Evolutionary conservation across 768 basidiomycete species (phyloP).

Genomic region (Leucocoprinus birnbaumii): DNA sequence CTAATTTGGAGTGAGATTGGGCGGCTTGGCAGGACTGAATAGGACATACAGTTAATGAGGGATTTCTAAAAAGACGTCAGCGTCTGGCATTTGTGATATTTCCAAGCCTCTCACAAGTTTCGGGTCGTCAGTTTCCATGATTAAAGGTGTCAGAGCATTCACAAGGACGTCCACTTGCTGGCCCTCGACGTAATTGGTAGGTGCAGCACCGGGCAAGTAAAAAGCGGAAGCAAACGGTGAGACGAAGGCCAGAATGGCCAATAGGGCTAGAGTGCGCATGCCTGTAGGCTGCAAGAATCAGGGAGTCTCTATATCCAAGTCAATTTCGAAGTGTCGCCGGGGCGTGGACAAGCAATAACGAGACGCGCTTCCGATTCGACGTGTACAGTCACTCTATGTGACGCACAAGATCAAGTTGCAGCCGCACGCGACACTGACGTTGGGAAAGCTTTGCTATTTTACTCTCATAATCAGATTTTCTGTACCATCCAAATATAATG

Average conservation of each 20-base stretch:
- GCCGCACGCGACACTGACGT: not conserved
- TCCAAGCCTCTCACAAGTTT: conserved; percentile 60
- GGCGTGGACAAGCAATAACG: conserved; percentile 7
- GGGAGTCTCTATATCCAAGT: not conserved
- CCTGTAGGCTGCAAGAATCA: not conserved
- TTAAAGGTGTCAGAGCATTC: conserved; percentile 87
- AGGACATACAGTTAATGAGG: conserved; percentile 76
- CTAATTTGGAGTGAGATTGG: conserved; percentile 31
- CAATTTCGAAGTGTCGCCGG: conserved; percentile 8
- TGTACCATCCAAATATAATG: too few relatives aligned
- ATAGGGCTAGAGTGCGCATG: conserved; percentile 23
- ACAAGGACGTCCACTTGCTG: conserved; percentile 81
- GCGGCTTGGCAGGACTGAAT: not conserved
- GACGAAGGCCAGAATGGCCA: conserved; percentile 12
- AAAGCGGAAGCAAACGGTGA: conserved; percentile 45
- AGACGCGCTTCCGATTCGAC: conserved; percentile 9
- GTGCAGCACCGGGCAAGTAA: conserved; percentile 91
- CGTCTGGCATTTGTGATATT: not conserved
- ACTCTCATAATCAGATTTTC: not conserved
- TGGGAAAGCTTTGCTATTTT: not conserved
- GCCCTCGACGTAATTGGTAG: conserved; percentile 71
- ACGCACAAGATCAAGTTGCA: not conserved
- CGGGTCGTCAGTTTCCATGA: conserved; percentile 60
- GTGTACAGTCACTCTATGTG: conserved; percentile 11
- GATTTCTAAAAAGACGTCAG: conserved; percentile 61